Percentiles rank a stretch among this genome's conserved stretches.
These are phyloP conservation scores for Polyplosphaeria fusca DNA, from an alignment of 495 filamentous ascomycete genomes.

Conservation along the genomic window DNA sequence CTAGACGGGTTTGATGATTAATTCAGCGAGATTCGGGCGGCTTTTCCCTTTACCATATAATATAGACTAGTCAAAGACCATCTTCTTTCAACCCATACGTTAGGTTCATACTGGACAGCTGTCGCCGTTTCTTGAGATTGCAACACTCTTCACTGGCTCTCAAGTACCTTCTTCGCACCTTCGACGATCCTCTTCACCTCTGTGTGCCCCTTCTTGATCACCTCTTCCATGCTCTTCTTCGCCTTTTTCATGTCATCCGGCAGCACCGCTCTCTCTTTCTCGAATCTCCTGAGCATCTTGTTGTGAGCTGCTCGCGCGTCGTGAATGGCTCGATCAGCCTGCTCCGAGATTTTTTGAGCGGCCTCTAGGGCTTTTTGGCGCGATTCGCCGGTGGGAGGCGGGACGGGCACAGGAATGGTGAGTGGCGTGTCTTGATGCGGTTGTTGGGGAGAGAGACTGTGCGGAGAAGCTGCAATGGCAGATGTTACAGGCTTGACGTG, in stretches of 20 bases:
- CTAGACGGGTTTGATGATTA: too few species aligned
- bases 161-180: slow-evolving; percentile 57
- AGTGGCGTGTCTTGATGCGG: slow-evolving; percentile 62
- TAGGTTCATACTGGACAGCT: too few species aligned
- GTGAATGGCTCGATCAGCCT: slow-evolving; percentile 52
- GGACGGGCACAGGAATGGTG: slow-evolving; percentile 69
- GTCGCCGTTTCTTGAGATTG: not conserved
- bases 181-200: slow-evolving; percentile 70
- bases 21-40: too few species aligned
- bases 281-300: slow-evolving; percentile 62
- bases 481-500: slow-evolving; percentile 70
- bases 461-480: slow-evolving; percentile 63
- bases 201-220: slow-evolving; percentile 64
- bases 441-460: slow-evolving; percentile 68
- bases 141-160: slow-evolving; percentile 30
- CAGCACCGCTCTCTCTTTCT: slow-evolving; percentile 53
- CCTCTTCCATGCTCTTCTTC: slow-evolving; percentile 61
- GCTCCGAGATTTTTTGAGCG: slow-evolving; percentile 61
- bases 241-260: slow-evolving; percentile 68
- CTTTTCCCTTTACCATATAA: too few species aligned
- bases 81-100: too few species aligned
- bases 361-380: slow-evolving; percentile 52
- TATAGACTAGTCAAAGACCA: too few species aligned
- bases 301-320: slow-evolving; percentile 57
- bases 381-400: slow-evolving; percentile 63